Evolutionary conservation across 2,329 filamentous ascomycete species (phyloP), one percentile per base, ranked within the genome.

Genomic region (Penicillium sp.): DNA sequence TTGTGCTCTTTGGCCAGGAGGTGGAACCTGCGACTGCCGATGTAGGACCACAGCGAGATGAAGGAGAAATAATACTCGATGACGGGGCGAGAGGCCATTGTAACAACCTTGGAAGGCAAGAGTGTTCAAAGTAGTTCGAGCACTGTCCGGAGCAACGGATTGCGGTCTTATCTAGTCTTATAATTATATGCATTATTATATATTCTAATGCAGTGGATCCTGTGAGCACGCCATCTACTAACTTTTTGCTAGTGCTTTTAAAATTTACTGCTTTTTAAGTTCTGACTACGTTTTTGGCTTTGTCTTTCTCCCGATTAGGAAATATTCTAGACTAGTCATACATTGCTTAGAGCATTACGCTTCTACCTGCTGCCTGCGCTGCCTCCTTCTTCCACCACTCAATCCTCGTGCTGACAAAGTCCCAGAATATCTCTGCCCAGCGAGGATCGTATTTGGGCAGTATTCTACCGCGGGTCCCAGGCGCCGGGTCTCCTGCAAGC

Each of bases 41-140:
- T 62, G 52, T 66, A 66, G 23, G 67, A 68, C 66, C 66, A 68
- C 18, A 68, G 61, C 1, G 67, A 69, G 40, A 69, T 65, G 60
- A 68, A 68, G 33, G 66, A 68, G 56, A 69, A 69, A 51, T 67
- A 68, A 28, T 52, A 56, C 30, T 59, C 57, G 18, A 59, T 51
- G 14, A 89, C 84, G 1, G 86, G 74, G 12, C 65, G 75, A 12
- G 35, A 12, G 8, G 49, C 35, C 49, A 52, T 46, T 46, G 40
- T 43, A 7, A 45, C 20, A 6, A 45, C 4, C 42, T 23, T 20
- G 8, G 40, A 20, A 43, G 40, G 20, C 8, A 18, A 43, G 40
- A 18, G 16, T 9, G 20, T 14, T n/a, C n/a, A n/a, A n/a, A n/a
- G n/a, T n/a, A n/a, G n/a, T n/a, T n/a, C n/a, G n/a, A n/a, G n/a